phyloP scores from a whole-genome alignment of 75 land plant species.

The Isoetes taiwanensis region DNA sequence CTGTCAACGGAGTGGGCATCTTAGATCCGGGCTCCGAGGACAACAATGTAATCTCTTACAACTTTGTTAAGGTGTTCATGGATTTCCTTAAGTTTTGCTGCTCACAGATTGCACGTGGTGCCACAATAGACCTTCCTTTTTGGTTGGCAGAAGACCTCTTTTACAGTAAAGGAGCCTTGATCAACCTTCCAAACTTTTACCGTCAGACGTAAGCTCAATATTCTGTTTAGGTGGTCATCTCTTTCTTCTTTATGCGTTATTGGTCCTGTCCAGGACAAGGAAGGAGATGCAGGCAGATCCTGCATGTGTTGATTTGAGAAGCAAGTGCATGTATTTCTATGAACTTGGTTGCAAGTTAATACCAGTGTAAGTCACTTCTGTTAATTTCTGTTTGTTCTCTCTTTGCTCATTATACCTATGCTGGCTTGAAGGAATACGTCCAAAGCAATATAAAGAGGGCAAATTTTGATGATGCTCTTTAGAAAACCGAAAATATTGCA shows the following conservation, averaged over 20 bases:
- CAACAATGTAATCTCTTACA: conserved; percentile 38
- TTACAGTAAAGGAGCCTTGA: conserved; percentile 40
- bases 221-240: too few species aligned
- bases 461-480: too few species aligned
- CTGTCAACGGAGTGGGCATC: conserved; percentile 61
- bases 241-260: too few species aligned
- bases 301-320: conserved; percentile 64
- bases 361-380: conserved; percentile 45
- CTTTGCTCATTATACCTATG: too few species aligned
- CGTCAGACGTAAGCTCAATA: conserved; percentile 67
- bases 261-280: conserved; percentile 80
- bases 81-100: too few species aligned
- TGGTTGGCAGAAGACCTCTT: conserved; percentile 83
- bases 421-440: too few species aligned
- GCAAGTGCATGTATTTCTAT: conserved; percentile 70
- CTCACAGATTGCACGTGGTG: conserved; percentile 54
- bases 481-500: too few species aligned
- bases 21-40: conserved; percentile 86
- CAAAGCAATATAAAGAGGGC: too few species aligned
- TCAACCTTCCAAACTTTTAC: conserved; percentile 55
- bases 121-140: conserved; percentile 74
- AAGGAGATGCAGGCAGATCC: conserved; percentile 89
- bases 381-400: not conserved
- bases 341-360: conserved; percentile 77
- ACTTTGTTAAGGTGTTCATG: too few species aligned